Conservation (phyloP, 163 green algal species). For the Scenedesmus sp. region DNA sequence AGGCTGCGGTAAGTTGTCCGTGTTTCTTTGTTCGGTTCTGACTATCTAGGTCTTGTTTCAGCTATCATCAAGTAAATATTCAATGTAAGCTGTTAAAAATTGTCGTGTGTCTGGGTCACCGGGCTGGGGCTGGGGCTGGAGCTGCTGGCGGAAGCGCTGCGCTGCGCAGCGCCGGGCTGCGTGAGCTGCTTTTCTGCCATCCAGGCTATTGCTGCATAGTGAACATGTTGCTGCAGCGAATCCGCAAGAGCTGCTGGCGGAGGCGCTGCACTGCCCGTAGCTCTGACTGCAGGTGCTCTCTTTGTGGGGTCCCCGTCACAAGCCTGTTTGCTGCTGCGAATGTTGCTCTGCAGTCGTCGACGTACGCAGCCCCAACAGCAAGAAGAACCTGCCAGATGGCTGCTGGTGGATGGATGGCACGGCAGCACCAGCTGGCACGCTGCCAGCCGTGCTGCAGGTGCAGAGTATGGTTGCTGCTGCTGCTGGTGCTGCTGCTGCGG, state of each 20-base stretch:
- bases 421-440: not conserved
- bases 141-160: conserved; percentile 56
- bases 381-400: conserved; percentile 47
- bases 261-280: not conserved
- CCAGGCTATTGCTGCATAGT: too few relatives aligned
- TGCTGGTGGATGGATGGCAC: conserved; percentile 31
- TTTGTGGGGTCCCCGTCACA: too few relatives aligned
- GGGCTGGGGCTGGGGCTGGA: conserved; percentile 14
- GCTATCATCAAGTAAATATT: too few relatives aligned
- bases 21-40: not conserved
- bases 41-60: too few relatives aligned
- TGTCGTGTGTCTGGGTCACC: not conserved
- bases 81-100: too few relatives aligned
- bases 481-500: not conserved
- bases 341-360: conserved; percentile 31
- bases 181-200: too few relatives aligned
- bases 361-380: conserved; percentile 38
- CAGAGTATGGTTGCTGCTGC: not conserved
- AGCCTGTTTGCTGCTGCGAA: not conserved
- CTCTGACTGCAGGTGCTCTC: too few relatives aligned
- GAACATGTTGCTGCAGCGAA: too few relatives aligned
- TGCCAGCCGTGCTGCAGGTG: conserved; percentile 12
- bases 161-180: conserved; percentile 63
- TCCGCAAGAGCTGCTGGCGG: not conserved
- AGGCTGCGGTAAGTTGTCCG: conserved; percentile 56